phyloP scores from a whole-genome alignment of 1,139 yeast species.

The Pichia sp. region DNA sequence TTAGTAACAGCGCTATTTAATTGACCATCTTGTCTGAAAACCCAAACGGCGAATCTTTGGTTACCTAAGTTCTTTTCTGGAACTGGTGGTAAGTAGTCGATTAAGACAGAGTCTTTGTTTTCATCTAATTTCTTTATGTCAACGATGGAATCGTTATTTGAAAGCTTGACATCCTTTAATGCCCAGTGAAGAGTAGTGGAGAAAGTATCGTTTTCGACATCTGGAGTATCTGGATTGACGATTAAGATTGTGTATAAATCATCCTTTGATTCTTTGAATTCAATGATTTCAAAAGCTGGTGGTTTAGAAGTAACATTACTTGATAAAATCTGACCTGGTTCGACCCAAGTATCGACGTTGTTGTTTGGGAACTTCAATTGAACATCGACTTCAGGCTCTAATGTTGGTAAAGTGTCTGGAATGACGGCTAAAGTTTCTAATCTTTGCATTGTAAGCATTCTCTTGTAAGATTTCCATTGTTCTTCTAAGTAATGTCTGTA shows the following conservation, averaged over 20 bases:
- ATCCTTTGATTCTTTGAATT: conserved; percentile 57
- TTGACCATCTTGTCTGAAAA: conserved; percentile 61
- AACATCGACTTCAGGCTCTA: conserved; percentile 80
- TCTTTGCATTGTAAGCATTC: conserved; percentile 82
- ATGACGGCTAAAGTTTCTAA: conserved; percentile 81
- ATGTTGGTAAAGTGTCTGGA: conserved; percentile 92
- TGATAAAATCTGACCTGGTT: conserved; percentile 76
- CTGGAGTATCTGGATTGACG: conserved; percentile 94
- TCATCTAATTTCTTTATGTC: conserved; percentile 46
- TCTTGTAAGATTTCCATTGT: conserved; percentile 69
- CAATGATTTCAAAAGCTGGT: conserved; percentile 74
- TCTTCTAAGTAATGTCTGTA: conserved; percentile 66
- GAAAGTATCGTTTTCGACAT: conserved; percentile 64
- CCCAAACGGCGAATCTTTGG: conserved; percentile 91
- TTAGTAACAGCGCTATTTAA: conserved; percentile 23
- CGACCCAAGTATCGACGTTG: conserved; percentile 61
- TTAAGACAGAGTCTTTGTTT: conserved; percentile 45
- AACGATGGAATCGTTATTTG: conserved; percentile 58
- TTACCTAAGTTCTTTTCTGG: conserved; percentile 86
- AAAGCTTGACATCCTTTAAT: conserved; percentile 62
- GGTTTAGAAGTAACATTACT: conserved; percentile 70
- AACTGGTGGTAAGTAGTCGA: conserved; percentile 75
- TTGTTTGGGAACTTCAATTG: conserved; percentile 73
- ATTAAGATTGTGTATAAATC: conserved; percentile 69
- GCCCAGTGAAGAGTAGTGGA: conserved; percentile 79